Evolutionary conservation across 2,329 filamentous ascomycete genomes (phyloP).

Genomic region (Chaetothyriales sp.): DNA sequence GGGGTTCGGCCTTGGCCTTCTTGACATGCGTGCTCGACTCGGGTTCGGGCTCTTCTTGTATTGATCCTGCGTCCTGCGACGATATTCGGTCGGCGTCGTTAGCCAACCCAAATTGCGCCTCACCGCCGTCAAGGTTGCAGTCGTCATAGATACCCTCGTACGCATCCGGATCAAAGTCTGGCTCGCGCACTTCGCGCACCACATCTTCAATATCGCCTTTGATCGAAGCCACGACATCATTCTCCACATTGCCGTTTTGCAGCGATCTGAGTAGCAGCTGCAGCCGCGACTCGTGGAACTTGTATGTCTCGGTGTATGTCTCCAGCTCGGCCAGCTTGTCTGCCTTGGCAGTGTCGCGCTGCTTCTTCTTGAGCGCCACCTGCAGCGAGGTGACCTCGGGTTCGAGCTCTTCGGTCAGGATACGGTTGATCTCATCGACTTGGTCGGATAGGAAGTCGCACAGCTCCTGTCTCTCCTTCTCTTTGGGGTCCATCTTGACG

Average conservation of each 20-base stretch:
- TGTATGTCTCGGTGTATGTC: slow-evolving; percentile 72
- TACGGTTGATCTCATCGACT: slow-evolving; percentile 86
- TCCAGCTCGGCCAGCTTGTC: slow-evolving; percentile 82
- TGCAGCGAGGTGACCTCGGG: slow-evolving; percentile 78
- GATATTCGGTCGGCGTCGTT: slow-evolving; percentile 73
- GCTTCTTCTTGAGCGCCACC: slow-evolving; percentile 85
- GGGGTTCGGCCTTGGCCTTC: slow-evolving; percentile 43
- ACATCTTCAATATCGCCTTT: slow-evolving; percentile 93
- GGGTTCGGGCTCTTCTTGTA: slow-evolving; percentile 59
- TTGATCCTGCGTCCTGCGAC: slow-evolving; percentile 87
- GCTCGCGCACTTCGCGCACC: slow-evolving; percentile 72
- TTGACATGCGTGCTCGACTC: slow-evolving; percentile 45
- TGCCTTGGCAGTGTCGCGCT: slow-evolving; percentile 67
- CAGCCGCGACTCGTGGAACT: slow-evolving; percentile 87
- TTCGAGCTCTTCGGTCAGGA: slow-evolving; percentile 61
- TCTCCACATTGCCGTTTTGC: slow-evolving; percentile 82
- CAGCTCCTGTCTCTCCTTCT: slow-evolving; percentile 81
- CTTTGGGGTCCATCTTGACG: slow-evolving; percentile 89
- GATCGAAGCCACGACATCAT: slow-evolving; percentile 70
- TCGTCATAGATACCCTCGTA: slow-evolving; percentile 84
- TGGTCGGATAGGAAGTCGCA: slow-evolving; percentile 71
- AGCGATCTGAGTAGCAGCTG: slow-evolving; percentile 79
- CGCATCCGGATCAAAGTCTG: slow-evolving; percentile 76
- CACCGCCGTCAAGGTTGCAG: slow-evolving; percentile 79
- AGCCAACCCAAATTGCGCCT: slow-evolving; percentile 68